phyloP scores from a whole-genome alignment of 2,329 filamentous ascomycete genomes.

The Whalleya microplaca region DNA sequence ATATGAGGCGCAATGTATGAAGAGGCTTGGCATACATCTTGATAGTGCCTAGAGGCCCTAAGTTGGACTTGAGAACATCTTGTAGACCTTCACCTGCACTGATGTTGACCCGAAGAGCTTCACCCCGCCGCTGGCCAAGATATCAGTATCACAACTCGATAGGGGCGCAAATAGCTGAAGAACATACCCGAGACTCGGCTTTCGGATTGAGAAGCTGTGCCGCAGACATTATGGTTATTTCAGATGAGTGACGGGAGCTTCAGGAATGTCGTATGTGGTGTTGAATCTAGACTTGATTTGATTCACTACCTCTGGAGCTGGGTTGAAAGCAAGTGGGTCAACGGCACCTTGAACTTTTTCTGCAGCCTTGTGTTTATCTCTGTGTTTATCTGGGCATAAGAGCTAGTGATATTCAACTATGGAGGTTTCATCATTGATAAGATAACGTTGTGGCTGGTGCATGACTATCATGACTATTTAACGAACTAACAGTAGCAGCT shows the following conservation, averaged over 20 bases:
- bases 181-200: slow-evolving; percentile 89
- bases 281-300: slow-evolving; percentile 8
- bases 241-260: neutral
- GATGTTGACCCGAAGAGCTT: slow-evolving; percentile 97
- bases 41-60: slow-evolving; percentile 90
- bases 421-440: neutral
- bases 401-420: neutral
- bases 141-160: slow-evolving; percentile 42
- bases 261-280: neutral
- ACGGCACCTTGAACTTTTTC: slow-evolving; percentile 25
- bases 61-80: slow-evolving; percentile 94
- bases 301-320: neutral
- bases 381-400: too few relatives aligned
- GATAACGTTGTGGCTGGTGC: too few relatives aligned
- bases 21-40: slow-evolving; percentile 72
- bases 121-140: slow-evolving; percentile 78
- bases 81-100: slow-evolving; percentile 90
- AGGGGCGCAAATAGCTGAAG: slow-evolving; percentile 18
- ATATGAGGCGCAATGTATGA: slow-evolving; percentile 8
- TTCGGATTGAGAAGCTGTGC: slow-evolving; percentile 98
- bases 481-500: too few relatives aligned
- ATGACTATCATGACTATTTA: too few relatives aligned
- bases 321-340: slow-evolving; percentile 6
- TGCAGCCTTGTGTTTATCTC: slow-evolving; percentile 17
- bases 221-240: slow-evolving; percentile 75